A percentile compares a stretch with the other conserved stretches of the same genome.
Conservation (phyloP, 805 yeast species). For the Starmerella roubikii region DNA sequence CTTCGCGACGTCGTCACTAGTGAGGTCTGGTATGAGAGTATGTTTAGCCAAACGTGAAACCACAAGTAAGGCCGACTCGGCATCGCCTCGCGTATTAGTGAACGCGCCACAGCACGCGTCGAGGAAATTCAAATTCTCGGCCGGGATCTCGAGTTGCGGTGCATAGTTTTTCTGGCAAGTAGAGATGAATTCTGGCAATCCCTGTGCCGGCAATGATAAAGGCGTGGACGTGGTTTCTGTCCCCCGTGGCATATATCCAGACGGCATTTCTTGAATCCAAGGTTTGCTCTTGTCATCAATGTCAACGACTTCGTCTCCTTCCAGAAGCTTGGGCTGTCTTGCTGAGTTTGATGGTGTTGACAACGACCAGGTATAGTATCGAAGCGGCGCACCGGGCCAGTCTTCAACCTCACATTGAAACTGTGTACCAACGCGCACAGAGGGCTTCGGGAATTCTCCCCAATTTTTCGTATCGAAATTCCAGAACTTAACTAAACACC, state of each 20-base stretch:
- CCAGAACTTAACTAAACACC: slow-evolving; percentile 67
- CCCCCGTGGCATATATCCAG: slow-evolving; percentile 77
- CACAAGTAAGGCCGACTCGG: slow-evolving; percentile 34
- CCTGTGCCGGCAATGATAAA: slow-evolving; percentile 42
- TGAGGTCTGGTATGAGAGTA: slow-evolving; percentile 55
- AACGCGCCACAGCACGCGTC: slow-evolving; percentile 47
- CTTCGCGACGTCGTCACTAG: slow-evolving; percentile 43
- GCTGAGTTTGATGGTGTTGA: not conserved
- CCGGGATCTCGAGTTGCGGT: slow-evolving; percentile 36
- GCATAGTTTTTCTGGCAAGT: slow-evolving; percentile 44
- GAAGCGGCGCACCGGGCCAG: slow-evolving; percentile 52
- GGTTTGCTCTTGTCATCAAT: slow-evolving; percentile 21
- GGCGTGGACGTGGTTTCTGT: slow-evolving; percentile 41
- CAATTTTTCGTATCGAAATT: slow-evolving; percentile 64
- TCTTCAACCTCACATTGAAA: slow-evolving; percentile 49
- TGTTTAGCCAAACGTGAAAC: slow-evolving; percentile 41
- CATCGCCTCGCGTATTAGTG: slow-evolving; percentile 31
- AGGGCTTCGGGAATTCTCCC: slow-evolving; percentile 65
- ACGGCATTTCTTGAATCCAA: slow-evolving; percentile 69
- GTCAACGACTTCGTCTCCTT: slow-evolving; percentile 2
- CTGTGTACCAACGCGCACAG: slow-evolving; percentile 60
- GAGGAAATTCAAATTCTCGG: slow-evolving; percentile 64
- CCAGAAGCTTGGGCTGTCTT: not conserved
- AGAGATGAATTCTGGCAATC: slow-evolving; percentile 41
- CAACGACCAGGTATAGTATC: slow-evolving; percentile 38